Conservation (phyloP, 176 grass and related monocot species). For the Phoenix dactylifera region DNA sequence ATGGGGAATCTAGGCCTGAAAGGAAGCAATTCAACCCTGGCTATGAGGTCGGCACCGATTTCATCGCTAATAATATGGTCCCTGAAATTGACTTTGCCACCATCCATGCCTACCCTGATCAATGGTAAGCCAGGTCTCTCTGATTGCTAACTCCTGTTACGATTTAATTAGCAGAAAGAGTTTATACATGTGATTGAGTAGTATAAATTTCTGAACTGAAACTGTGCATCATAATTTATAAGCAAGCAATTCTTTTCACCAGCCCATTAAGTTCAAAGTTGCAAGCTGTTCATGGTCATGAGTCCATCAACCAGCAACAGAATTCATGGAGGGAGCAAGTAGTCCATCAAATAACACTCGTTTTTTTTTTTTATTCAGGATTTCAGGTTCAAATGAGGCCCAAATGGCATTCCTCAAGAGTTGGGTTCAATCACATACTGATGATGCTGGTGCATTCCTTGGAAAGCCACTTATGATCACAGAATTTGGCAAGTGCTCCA, state of each 20-base stretch:
- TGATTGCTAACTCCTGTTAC: background rate
- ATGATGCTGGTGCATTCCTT: conserved; percentile 34
- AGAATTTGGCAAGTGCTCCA: conserved; percentile 63
- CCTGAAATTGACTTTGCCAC: conserved; percentile 59
- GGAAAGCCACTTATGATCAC: conserved; percentile 59
- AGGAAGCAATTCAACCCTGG: conserved; percentile 43
- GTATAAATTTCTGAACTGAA: background rate
- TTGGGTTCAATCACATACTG: conserved; percentile 47
- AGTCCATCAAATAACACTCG: too few relatives aligned
- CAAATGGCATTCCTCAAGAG: conserved; percentile 49
- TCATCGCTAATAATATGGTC: conserved; percentile 62
- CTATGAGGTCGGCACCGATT: conserved; percentile 68
- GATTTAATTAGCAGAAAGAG: background rate
- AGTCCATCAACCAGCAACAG: too few relatives aligned
- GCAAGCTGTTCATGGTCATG: too few relatives aligned
- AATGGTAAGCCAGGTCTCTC: conserved; percentile 31
- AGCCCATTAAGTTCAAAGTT: too few relatives aligned
- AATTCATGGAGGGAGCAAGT: too few relatives aligned
- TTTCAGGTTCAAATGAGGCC: conserved; percentile 25
- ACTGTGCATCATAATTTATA: too few relatives aligned
- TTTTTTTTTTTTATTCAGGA: conserved; percentile 13
- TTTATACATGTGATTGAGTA: background rate
- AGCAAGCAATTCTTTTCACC: too few relatives aligned
- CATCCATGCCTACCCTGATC: conserved; percentile 69
- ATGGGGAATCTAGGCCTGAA: conserved; percentile 46